Conservation (phyloP, 1,284 basidiomycete species). For the Marasmius oreades region DNA sequence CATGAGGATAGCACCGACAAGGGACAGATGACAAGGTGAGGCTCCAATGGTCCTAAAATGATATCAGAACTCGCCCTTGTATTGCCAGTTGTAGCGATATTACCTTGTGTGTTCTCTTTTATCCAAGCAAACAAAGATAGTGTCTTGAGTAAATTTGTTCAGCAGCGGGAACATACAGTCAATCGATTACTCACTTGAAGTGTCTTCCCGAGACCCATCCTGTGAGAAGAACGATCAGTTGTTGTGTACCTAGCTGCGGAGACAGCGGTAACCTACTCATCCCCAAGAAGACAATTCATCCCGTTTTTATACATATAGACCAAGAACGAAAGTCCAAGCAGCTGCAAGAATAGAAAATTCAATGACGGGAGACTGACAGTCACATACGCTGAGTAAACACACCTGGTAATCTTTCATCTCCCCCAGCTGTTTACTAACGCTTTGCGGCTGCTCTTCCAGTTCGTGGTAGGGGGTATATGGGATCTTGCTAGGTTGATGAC, state of each 20-base stretch:
- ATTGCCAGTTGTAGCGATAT: slow-evolving; percentile 1
- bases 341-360: slow-evolving; percentile 23
- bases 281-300: slow-evolving; percentile 58
- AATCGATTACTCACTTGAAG: slow-evolving; percentile 38
- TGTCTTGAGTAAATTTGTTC: slow-evolving; percentile 33
- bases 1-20: slow-evolving; percentile 59
- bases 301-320: slow-evolving; percentile 56
- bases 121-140: slow-evolving; percentile 57
- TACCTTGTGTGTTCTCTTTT: slow-evolving; percentile 39
- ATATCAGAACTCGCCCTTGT: background rate
- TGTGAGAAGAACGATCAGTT: slow-evolving; percentile 18
- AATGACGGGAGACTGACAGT: background rate
- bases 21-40: slow-evolving; percentile 60
- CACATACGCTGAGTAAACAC: slow-evolving; percentile 6
- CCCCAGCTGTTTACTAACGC: slow-evolving; percentile 37
- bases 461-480: slow-evolving; percentile 34
- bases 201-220: slow-evolving; percentile 66
- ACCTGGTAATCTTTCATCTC: slow-evolving; percentile 61
- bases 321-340: slow-evolving; percentile 51
- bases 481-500: slow-evolving; percentile 17
- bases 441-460: slow-evolving; percentile 41
- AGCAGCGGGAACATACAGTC: background rate
- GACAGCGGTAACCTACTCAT: slow-evolving; percentile 57
- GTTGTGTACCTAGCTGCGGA: too few species aligned
- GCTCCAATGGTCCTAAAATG: slow-evolving; percentile 32